Conservation (phyloP, 257 asterid species). For the Jaltomata sinuosa region DNA sequence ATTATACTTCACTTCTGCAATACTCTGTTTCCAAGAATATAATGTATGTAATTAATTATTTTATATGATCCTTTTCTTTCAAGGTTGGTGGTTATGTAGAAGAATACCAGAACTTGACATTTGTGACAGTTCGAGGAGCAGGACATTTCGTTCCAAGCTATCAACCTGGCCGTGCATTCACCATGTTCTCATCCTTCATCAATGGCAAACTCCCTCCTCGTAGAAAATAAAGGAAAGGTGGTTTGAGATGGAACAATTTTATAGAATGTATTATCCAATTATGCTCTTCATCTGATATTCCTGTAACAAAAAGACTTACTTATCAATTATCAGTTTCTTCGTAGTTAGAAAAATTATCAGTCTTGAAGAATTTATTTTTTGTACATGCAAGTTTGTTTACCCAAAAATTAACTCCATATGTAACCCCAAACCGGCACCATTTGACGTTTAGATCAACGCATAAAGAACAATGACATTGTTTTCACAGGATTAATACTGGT, state of each 20-base stretch:
- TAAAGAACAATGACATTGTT: neutral
- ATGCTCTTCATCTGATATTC: neutral
- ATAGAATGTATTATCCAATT: neutral
- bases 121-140: neutral
- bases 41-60: neutral
- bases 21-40: neutral
- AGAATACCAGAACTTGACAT: neutral
- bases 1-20: neutral
- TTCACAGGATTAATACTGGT: neutral
- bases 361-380: neutral
- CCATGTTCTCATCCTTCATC: constrained; percentile 33
- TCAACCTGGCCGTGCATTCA: constrained; percentile 25
- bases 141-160: neutral
- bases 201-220: constrained; percentile 43
- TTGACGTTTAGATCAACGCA: neutral
- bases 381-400: neutral
- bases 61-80: neutral
- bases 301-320: neutral
- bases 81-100: neutral
- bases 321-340: neutral
- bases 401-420: neutral
- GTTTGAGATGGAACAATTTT: neutral
- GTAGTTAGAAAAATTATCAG: neutral
- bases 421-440: neutral
- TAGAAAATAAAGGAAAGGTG: neutral